phyloP scores from a whole-genome alignment of 768 basidiomycete genomes.

The Strobilomyces echinocephalus region DNA sequence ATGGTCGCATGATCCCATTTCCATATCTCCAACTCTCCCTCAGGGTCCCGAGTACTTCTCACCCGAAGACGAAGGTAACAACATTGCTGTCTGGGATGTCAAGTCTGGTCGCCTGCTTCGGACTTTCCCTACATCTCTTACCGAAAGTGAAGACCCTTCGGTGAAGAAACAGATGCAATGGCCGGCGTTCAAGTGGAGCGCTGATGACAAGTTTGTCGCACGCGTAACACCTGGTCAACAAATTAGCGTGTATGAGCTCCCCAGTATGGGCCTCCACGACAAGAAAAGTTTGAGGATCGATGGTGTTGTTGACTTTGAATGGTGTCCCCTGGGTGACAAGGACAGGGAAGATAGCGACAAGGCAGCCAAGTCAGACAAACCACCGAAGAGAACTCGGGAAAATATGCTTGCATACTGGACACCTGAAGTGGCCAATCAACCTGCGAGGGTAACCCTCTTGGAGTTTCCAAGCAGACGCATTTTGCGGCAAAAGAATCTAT shows the following conservation, averaged over 20 bases:
- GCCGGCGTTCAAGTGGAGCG: slow-evolving; percentile 96
- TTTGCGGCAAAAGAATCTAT: slow-evolving; percentile 92
- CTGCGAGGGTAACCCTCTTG: slow-evolving; percentile 92
- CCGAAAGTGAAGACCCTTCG: slow-evolving; percentile 52
- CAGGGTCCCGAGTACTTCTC: slow-evolving; percentile 86
- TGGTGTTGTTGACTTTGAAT: slow-evolving; percentile 96
- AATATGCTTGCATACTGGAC: slow-evolving; percentile 98
- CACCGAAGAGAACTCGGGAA: slow-evolving; percentile 65
- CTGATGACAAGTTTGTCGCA: slow-evolving; percentile 92
- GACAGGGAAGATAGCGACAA: slow-evolving; percentile 69
- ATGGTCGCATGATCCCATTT: slow-evolving; percentile 93
- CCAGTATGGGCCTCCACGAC: slow-evolving; percentile 88
- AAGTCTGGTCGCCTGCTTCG: slow-evolving; percentile 89
- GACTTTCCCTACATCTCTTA: slow-evolving; percentile 71
- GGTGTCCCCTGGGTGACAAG: slow-evolving; percentile 91
- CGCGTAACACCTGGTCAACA: slow-evolving; percentile 85
- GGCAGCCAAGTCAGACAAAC: slow-evolving; percentile 38
- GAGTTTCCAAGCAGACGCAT: slow-evolving; percentile 80
- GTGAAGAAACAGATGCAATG: slow-evolving; percentile 84
- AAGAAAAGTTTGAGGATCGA: slow-evolving; percentile 98
- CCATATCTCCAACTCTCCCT: slow-evolving; percentile 72
- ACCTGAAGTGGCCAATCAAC: slow-evolving; percentile 93
- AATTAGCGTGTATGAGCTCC: slow-evolving; percentile 95
- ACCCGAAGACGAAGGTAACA: slow-evolving; percentile 93
- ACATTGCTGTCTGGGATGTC: slow-evolving; percentile 98